phyloP scores from a whole-genome alignment of 2,329 filamentous ascomycete genomes.

The Ophiosphaerella herpotricha region DNA sequence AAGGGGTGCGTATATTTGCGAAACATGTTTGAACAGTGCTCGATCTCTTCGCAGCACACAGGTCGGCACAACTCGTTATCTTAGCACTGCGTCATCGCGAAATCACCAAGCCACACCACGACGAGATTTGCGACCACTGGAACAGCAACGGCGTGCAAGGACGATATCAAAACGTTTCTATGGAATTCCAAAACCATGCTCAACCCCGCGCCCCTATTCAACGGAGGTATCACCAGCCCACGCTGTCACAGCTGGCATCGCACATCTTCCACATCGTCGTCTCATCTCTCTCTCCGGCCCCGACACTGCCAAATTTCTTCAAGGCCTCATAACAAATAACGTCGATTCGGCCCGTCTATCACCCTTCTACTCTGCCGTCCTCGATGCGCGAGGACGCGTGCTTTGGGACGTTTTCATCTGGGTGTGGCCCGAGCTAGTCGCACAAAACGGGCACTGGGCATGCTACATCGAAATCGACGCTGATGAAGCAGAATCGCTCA shows the following conservation, averaged over 20 bases:
- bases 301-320: slow-evolving; percentile 82
- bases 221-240: slow-evolving; percentile 22
- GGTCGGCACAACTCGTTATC: slow-evolving; percentile 6
- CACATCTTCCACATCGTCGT: slow-evolving; percentile 70
- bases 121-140: slow-evolving; percentile 24
- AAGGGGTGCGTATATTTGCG: slow-evolving; percentile 21
- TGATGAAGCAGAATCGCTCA: slow-evolving; percentile 63
- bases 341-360: slow-evolving; percentile 55
- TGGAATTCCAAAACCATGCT: background rate
- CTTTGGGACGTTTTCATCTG: slow-evolving; percentile 92
- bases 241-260: slow-evolving; percentile 52
- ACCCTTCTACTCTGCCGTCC: slow-evolving; percentile 73
- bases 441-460: slow-evolving; percentile 47
- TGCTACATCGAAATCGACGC: slow-evolving; percentile 86
- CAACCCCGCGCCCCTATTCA: slow-evolving; percentile 4
- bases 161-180: background rate
- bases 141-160: background rate
- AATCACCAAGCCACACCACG: slow-evolving; percentile 1
- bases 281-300: slow-evolving; percentile 79
- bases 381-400: slow-evolving; percentile 80
- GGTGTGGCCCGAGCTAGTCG: slow-evolving; percentile 33
- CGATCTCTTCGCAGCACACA: slow-evolving; percentile 4
- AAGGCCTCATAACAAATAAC: slow-evolving; percentile 82
- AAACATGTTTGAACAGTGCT: slow-evolving; percentile 20
- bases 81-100: slow-evolving; percentile 15